phyloP scores from a whole-genome alignment of 495 filamentous ascomycete species.

The Platismatia glauca region DNA sequence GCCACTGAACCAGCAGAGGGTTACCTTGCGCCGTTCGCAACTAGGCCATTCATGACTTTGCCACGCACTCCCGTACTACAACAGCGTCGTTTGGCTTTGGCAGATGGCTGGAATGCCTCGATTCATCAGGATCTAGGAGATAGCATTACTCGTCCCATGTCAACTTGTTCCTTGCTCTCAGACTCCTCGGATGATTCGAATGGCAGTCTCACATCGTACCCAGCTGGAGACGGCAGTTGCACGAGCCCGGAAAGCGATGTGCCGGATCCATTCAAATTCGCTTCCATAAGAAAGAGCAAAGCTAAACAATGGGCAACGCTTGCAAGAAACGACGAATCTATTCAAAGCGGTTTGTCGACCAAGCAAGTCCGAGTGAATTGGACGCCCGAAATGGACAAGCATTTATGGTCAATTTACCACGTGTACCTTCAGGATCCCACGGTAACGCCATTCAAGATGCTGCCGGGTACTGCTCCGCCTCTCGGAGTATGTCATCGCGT shows the following conservation, averaged over 20 bases:
- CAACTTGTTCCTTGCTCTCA: slow-evolving; percentile 53
- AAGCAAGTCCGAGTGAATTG: slow-evolving; percentile 37
- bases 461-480: slow-evolving; percentile 77
- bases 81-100: slow-evolving; percentile 33
- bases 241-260: slow-evolving; percentile 58
- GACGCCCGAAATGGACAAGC: slow-evolving; percentile 85
- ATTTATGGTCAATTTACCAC: slow-evolving; percentile 86
- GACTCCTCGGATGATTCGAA: slow-evolving; percentile 63
- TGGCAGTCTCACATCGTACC: slow-evolving; percentile 55
- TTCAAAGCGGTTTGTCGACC: slow-evolving; percentile 4
- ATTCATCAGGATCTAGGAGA: slow-evolving; percentile 31
- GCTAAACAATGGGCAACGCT: slow-evolving; percentile 34
- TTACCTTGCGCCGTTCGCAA: slow-evolving; percentile 42
- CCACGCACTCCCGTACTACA: slow-evolving; percentile 58
- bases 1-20: slow-evolving; percentile 27
- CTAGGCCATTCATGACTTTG: slow-evolving; percentile 40
- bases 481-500: slow-evolving; percentile 85
- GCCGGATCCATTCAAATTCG: slow-evolving; percentile 46
- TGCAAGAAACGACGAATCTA: slow-evolving; percentile 20
- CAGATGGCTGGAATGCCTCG: slow-evolving; percentile 27
- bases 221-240: slow-evolving; percentile 57
- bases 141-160: slow-evolving; percentile 45
- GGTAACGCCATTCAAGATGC: slow-evolving; percentile 86
- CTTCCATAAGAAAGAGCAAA: slow-evolving; percentile 31
- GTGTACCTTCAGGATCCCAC: slow-evolving; percentile 84